Base-by-base conservation (phyloP, 768 basidiomycete species). In the Psilocybe cubensis region DNA sequence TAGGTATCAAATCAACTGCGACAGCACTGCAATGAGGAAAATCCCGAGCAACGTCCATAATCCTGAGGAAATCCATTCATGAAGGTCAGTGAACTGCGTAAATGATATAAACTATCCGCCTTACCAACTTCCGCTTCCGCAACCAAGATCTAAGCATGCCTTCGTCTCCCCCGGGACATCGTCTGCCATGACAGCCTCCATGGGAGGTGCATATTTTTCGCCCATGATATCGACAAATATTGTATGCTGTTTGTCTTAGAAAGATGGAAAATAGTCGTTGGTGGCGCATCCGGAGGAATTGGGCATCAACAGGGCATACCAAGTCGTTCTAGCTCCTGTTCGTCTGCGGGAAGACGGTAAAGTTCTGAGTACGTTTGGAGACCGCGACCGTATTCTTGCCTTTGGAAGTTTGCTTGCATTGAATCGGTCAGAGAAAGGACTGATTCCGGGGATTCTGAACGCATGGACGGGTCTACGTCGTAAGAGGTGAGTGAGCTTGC, bases 311-410 rank as follows among this genome's bases (percentile, higher is more conserved):
- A 38, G 25, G 18, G 72, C 83, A 44, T 60, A 90, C 90, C 80
- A 33, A 91, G 80, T 56, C 90, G 81, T 28, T 84, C 79, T 23
- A 89, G 72, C 61, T 92, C 91, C 63, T 91, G 88, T 7, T 88
- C 86, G 60, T 92, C 91, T 24, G 89, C 91, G 11, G 91, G 89
- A 24, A 93, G 75, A 41, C 81, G 81, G 66, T 93, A 93, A 1
- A 92, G 80, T 43, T 92, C 88, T 1, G 91, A 92, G 61, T 88
- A 88, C 60, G 85, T 91, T 72, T 92, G 92, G 42, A 92, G 68
- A 28, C 77, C 80, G 40, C 91, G 78, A 0, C 90, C 91, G 56
- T 83, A 86, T 65, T 91, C 88, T 25, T 84, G 79, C 52, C 78
- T 80, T 71, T 84, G 86, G 1, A 84, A 80, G 31, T 80, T 76